A percentile compares a stretch with the other conserved stretches of the same genome.
Conservation (phyloP, 163 green algal genomes). For the Chlorella variabilis region DNA sequence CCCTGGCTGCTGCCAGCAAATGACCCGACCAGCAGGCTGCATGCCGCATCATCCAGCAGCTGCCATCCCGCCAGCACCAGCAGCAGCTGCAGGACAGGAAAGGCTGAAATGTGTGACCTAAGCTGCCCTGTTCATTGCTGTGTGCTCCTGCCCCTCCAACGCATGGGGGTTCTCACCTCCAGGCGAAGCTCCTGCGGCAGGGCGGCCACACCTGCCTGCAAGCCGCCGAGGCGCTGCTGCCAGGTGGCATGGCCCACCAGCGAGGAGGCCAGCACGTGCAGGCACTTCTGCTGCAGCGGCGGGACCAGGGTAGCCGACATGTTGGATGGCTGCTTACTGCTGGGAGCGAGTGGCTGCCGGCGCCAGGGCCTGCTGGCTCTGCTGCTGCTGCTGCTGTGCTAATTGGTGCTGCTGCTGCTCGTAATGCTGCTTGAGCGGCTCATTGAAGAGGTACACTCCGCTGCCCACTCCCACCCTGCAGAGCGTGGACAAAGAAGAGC, state of each 20-base stretch:
- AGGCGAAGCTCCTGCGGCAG: constrained; percentile 21
- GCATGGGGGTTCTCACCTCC: too few species aligned
- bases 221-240: too few species aligned
- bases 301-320: too few species aligned
- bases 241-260: not conserved
- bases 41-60: not conserved
- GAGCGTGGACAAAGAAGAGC: not conserved
- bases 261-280: not conserved
- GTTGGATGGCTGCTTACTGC: not conserved
- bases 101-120: too few species aligned
- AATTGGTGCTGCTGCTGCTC: constrained; percentile 2
- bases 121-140: too few species aligned
- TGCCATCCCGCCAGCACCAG: constrained; percentile 27
- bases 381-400: constrained; percentile 1
- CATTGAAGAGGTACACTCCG: constrained; percentile 29
- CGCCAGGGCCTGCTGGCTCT: not conserved
- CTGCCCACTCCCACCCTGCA: constrained; percentile 19
- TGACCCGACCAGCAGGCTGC: not conserved
- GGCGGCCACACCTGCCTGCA: not conserved
- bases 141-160: too few species aligned
- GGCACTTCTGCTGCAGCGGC: constrained; percentile 8
- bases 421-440: constrained; percentile 21
- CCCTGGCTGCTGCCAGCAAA: not conserved
- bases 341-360: too few species aligned
- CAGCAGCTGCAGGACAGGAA: too few species aligned